Base-by-base conservation (phyloP, 306 rosid species). In the Prunus mira region DNA sequence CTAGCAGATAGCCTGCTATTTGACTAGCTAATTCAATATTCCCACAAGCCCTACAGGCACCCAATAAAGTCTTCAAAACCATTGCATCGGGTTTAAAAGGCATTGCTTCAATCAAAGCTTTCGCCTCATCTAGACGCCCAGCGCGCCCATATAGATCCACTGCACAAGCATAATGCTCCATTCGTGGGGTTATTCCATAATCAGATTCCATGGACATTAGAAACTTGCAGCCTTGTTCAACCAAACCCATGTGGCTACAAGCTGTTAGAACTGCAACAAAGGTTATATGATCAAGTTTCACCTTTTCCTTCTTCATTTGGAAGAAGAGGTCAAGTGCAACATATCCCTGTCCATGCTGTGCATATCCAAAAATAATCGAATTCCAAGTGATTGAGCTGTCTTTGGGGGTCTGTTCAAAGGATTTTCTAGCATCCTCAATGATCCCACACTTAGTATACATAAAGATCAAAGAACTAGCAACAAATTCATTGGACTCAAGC, bases 381-480 rank as follows among this genome's bases (percentile, higher is more conserved):
- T 91, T 93, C 96, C 97, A 93, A 67, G 85, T 77, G 77, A 93
- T 83, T 63, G 93, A 79, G 67, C 81, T 71, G 78, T 86, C 83
- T 77, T 72, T 77, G 25, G 85, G 79, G 79, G 92, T 82, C 65
- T 76, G 85, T 82, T 91, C 93, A 76, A 93, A 90, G 34, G 84
- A 90, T 74, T 82, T 86, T 74, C 78, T 82, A 74, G 98, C 94
- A 80, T 90, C 96, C 78, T 86, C 94, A 65, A 93, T 83, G 76
- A 93, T 82, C 71, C 98, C 97, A 68, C 97, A 93, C 82, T 90
- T 91, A 61, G 98, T 87, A 80, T 93, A 91, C 97, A 93, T 86
- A 89, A 86, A 86, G 67, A 91, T 90, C 80, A 93, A 84, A n/a
- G 98, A 86, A 41, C 97, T 91, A 19, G 86, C 84, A 18, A 93